Percentiles rank a stretch among this genome's conserved stretches.
These are phyloP conservation scores for Cystobasidium onofrii DNA, from an alignment of 768 basidiomycete genomes.

Conservation along the genomic window DNA sequence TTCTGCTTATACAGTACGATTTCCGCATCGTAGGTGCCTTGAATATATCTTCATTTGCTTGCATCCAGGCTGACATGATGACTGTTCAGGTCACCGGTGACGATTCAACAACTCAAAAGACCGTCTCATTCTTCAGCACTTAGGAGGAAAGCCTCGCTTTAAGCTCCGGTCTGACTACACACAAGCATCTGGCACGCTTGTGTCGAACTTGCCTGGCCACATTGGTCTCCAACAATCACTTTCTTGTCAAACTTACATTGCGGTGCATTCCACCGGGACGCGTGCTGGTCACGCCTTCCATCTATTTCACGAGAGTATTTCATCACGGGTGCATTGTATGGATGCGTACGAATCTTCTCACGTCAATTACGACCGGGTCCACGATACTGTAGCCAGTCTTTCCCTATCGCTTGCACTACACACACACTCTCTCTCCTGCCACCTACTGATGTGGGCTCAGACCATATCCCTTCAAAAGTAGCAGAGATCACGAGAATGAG, in stretches of 20 bases:
- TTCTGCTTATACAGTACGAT: constrained; percentile 5
- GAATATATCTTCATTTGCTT: not conserved
- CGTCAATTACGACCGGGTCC: not conserved
- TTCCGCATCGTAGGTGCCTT: not conserved
- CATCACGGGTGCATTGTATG: no score
- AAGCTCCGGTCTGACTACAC: not conserved
- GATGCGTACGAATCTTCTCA: not conserved
- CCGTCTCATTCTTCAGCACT: not conserved
- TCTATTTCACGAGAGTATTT: no score
- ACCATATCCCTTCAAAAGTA: no score
- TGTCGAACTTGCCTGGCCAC: no score
- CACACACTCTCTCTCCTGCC: not conserved
- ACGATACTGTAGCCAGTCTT: not conserved
- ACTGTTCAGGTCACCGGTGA: not conserved
- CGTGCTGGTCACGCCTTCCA: not conserved
- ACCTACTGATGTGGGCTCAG: no score
- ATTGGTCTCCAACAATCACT: no score
- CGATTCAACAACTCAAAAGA: not conserved
- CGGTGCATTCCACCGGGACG: not conserved
- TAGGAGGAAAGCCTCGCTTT: not conserved
- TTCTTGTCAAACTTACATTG: no score
- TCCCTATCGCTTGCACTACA: not conserved
- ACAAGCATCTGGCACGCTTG: not conserved
- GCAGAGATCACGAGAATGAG: no score
- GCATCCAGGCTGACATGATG: not conserved